Base-by-base conservation (phyloP, 441 rosid genomes). In the Erodium trifolium region DNA sequence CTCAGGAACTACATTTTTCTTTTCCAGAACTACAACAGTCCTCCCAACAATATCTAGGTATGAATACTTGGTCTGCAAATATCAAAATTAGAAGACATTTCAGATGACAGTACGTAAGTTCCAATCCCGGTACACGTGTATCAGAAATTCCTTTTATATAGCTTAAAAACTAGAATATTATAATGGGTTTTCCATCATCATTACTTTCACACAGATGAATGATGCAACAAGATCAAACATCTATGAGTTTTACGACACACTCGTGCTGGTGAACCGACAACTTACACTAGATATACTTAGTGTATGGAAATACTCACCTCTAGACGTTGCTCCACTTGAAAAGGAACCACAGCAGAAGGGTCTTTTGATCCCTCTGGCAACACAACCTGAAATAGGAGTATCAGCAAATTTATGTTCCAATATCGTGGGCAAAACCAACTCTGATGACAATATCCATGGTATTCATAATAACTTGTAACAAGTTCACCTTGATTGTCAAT, bases 21-120 rank as follows among this genome's bases (percentile, higher is more conserved):
- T 95, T 77, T 92, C 92, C 80, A 95, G 79, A 75, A 92, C 98
- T 66, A 90, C 82, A 78, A 95, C 98, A 47, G 98, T 84, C 80
- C 99, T 90, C 75, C 97, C 98, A 75, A 95, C 90, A 16, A 92
- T 87, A 84, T 95, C 98, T 68, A 95, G 97, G 84, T 95, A 95
- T 35, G 99, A 86, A 75, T 89, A 95, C 79, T 95, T 95, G 76
- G 82, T 88, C 99, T 95, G 83, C 83, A 78, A 65, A 70, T 3
- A 75, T 34, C 16, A 68, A 73, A 64, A 70, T 47, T 47, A 71
- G 19, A 51, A 71, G 31, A 53, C 27, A 77, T 63, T 68, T 79
- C 14, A 73, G 69, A 69, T 9, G 17, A 55, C 47, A 49, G 53
- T 1, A 29, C 55, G 12, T 7, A 70, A 63, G 39, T 12, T 67